Evolutionary conservation across 2,329 filamentous ascomycete species (phyloP).

Genomic region (Cladophialophora immunda): DNA sequence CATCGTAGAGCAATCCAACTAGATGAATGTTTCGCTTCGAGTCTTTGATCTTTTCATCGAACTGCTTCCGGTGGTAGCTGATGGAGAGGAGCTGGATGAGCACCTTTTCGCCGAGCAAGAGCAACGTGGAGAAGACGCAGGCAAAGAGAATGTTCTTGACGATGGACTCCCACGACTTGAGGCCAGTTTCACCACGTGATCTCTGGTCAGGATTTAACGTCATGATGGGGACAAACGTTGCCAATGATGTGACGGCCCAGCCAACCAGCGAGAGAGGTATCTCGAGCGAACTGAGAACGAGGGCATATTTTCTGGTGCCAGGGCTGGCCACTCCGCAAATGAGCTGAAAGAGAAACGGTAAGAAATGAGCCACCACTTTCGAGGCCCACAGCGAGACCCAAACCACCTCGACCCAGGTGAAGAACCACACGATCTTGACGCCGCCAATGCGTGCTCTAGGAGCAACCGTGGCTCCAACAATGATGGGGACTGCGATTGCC

Average conservation of each 20-base stretch:
- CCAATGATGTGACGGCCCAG: constrained; percentile 67
- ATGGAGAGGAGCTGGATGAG: constrained; percentile 72
- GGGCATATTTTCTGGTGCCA: constrained; percentile 70
- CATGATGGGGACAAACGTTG: constrained; percentile 65
- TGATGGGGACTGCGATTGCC: constrained; percentile 69
- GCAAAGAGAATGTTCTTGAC: constrained; percentile 69
- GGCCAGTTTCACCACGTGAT: constrained; percentile 43
- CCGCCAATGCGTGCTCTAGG: constrained; percentile 61
- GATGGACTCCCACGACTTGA: constrained; percentile 61
- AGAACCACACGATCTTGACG: constrained; percentile 68
- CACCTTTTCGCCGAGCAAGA: constrained; percentile 67
- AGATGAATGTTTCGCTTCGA: constrained; percentile 88
- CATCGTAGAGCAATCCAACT: constrained; percentile 86
- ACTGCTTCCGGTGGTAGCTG: constrained; percentile 74
- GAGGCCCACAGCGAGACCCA: constrained; percentile 71
- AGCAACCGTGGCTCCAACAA: constrained; percentile 65
- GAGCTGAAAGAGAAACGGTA: constrained; percentile 68
- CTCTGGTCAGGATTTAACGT: constrained; percentile 52
- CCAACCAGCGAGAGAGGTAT: constrained; percentile 68
- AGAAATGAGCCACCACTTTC: constrained; percentile 66
- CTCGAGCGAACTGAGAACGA: constrained; percentile 66
- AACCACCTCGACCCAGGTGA: constrained; percentile 71
- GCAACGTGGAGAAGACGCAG: constrained; percentile 63
- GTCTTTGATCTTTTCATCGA: constrained; percentile 77
- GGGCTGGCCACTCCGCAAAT: constrained; percentile 70